Evolutionary conservation across 2,329 filamentous ascomycete genomes (phyloP), one percentile per base, ranked within the genome.

Genomic region (Metarhizium robertsii): DNA sequence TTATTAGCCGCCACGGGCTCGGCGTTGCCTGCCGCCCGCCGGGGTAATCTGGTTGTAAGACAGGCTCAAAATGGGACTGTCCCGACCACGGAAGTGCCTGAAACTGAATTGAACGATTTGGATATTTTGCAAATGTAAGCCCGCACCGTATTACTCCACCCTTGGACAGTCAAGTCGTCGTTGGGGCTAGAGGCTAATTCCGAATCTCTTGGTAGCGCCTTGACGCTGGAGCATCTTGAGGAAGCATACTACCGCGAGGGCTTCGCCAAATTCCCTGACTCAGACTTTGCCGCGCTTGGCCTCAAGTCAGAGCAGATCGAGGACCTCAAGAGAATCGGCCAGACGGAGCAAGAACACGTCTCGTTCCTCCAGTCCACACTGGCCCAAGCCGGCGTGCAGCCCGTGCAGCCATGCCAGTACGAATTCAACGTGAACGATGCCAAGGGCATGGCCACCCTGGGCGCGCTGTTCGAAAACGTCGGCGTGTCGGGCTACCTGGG

Each of bases 141-240:
- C 34, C 25, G 25, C 25, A 25, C 25, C 25, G 14, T 20, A 25
- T 50, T 29, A 16, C 7, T 16, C 18, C 7, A 13, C 13, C 6
- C 20, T 11, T 29, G 5, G 32, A 5, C 47, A 36, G n/a, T n/a
- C n/a, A 25, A 25, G 25, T 25, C 25, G 25, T 25, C 25, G n/a
- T 3, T 3, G 40, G 40, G 16, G 6, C 8, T 16, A 16, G 32
- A 55, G 5, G 32, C 34, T 32, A 6, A 18, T 25, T 25, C 25
- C 25, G 25, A 25, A 25, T 25, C 20, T 25, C 13, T 20, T n/a
- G 1, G 7, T 49, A 69, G 67, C 66, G 86, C 86, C 59, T 74
- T 89, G 55, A 89, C 86, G 6, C 77, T 89, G 49, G 87, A 91
- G 71, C 84, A 87, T 71, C 84, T 90, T 64, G 87, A 90, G 73